These are phyloP conservation scores for Neurospora discreta DNA, from an alignment of 495 filamentous ascomycete genomes.

Conservation along the genomic window DNA sequence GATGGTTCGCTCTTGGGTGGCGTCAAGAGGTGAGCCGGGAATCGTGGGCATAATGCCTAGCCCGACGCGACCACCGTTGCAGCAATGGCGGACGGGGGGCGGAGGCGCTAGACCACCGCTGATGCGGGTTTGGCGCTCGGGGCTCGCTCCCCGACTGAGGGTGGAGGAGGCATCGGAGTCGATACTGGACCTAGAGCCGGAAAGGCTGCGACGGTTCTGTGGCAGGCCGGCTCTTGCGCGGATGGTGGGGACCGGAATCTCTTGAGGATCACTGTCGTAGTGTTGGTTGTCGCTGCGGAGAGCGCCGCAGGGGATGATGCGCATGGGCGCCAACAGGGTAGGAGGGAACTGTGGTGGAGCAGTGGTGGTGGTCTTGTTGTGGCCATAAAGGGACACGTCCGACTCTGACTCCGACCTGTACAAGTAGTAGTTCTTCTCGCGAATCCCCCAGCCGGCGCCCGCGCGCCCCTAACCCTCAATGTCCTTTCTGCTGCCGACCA, in stretches of 20 bases:
- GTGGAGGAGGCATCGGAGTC: conserved; percentile 10
- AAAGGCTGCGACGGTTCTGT: conserved; percentile 1
- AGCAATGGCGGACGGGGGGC: neutral
- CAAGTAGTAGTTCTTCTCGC: conserved; percentile 2
- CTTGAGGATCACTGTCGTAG: neutral
- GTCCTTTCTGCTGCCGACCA: conserved; percentile 19
- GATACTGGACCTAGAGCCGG: conserved; percentile 7
- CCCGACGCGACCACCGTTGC: neutral
- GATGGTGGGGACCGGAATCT: conserved; percentile 1
- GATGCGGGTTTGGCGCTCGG: neutral
- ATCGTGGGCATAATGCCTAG: conserved; percentile 8
- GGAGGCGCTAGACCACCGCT: neutral
- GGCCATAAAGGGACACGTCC: conserved; percentile 15
- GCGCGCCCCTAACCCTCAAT: conserved; percentile 34
- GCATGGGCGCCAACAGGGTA: conserved; percentile 22
- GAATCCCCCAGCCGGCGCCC: conserved; percentile 19
- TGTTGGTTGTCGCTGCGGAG: neutral
- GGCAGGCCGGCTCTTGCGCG: conserved; percentile 2
- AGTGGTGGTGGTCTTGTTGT: conserved; percentile 7
- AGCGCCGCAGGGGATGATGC: neutral
- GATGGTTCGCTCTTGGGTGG: neutral
- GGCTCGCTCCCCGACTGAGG: conserved; percentile 4
- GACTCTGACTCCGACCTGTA: conserved; percentile 12
- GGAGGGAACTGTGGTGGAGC: conserved; percentile 16
- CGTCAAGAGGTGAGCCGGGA: conserved; percentile 12